A percentile compares a stretch with the other conserved stretches of the same genome.
Conservation (phyloP, 164 flowering plant genomes). For the Houttuynia cordata region DNA sequence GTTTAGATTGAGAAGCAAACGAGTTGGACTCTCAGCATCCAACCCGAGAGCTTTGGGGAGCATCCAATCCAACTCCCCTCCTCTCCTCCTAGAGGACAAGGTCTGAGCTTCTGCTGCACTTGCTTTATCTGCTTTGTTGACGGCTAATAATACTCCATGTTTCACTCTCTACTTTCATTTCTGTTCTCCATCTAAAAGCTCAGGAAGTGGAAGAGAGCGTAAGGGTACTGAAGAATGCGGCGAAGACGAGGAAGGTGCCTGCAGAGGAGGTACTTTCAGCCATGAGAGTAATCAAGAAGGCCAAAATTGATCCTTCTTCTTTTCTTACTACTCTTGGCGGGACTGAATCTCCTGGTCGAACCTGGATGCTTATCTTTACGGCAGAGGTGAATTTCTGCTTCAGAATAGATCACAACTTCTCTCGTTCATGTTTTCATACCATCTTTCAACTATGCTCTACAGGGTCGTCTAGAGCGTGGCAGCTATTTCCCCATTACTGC, state of each 20-base stretch:
- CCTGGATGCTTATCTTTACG: slow-evolving; percentile 98
- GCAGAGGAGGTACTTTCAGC: slow-evolving; percentile 61
- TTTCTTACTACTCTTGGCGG: slow-evolving; percentile 78
- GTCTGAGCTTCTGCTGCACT: not conserved
- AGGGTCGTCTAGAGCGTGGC: slow-evolving; percentile 56
- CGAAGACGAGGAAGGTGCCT: slow-evolving; percentile 62
- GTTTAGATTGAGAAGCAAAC: not conserved
- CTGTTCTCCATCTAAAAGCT: not conserved
- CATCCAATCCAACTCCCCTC: not conserved
- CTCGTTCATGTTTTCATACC: not conserved
- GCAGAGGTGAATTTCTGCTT: slow-evolving; percentile 50
- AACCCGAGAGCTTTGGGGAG: not conserved
- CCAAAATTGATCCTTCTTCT: slow-evolving; percentile 56
- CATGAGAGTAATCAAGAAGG: slow-evolving; percentile 57
- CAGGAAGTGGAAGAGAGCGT: slow-evolving; percentile 74
- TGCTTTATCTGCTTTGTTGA: not conserved
- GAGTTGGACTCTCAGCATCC: not conserved
- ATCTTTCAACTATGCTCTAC: slow-evolving; percentile 4
- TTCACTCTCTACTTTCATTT: not conserved
- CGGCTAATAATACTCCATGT: not conserved
- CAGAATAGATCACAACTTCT: not conserved
- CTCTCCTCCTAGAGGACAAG: not conserved
- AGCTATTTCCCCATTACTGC: slow-evolving; percentile 87
- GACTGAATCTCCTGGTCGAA: slow-evolving; percentile 71
- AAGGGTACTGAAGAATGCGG: slow-evolving; percentile 65